Evolutionary conservation across 169 alveolate species (phyloP), one percentile per base, ranked within the genome.

Genomic region (Theileria annulata): DNA sequence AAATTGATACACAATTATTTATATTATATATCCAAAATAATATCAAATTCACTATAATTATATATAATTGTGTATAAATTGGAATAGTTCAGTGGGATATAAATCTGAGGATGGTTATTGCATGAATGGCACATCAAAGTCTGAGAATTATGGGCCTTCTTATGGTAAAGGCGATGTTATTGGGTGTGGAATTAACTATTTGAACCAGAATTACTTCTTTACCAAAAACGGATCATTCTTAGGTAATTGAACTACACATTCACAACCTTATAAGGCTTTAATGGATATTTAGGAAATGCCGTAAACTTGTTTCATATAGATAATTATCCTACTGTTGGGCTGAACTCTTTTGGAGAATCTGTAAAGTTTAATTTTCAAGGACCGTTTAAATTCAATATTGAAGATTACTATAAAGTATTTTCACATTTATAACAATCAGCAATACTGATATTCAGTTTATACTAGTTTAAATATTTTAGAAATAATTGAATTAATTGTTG

Each of bases 181-280:
- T 15, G 96, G 96, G 8, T 90, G 95, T 58, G 96, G 96, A 21
- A 88, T 92, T 25, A 86, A 90, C 56, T 84, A 92, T 72, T 28
- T 66, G 64, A 80, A 88, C 30, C 89, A 82, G 33, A 74, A 87
- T 37, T 87, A 91, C 19, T 92, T 92, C 79, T 92, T 88, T 76
- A 92, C 96, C 13, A 80, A 79, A 47, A 92, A 92, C 75, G 96
- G 96, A 10, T 75, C 70, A 42, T 88, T 64, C 62, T 71, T 87
- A 56, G 95, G 95, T 25, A 71, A 47, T 10, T 9, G 15, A 47
- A 15, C n/a, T n/a, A 71, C 5, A 58, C 10, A 25, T 5, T 30
- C 21, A 15, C 8, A 15, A 35, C 33, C n/a, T n/a, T n/a, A n/a
- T n/a, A n/a, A n/a, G n/a, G n/a, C n/a, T n/a, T 27, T 71, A 25